Evolutionary conservation across 1,139 yeast genomes (phyloP).

Genomic region (Starmera stellimalicola): DNA sequence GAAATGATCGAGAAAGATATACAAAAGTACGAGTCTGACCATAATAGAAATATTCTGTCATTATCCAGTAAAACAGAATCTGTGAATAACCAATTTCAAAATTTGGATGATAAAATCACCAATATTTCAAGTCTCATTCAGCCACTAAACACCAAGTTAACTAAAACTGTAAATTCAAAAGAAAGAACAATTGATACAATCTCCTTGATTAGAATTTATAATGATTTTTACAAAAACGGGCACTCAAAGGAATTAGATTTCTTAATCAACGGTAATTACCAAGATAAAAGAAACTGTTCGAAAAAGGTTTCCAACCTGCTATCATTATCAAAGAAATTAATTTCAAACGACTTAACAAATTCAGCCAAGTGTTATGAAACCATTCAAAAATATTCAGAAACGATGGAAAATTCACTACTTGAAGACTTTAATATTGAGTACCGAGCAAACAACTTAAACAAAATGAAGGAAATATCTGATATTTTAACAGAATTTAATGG

Average conservation of each 20-base stretch:
- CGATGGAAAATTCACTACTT: slow-evolving; percentile 59
- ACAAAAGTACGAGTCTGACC: slow-evolving; percentile 53
- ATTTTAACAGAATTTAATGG: slow-evolving; percentile 79
- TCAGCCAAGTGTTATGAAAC: slow-evolving; percentile 40
- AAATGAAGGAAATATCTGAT: slow-evolving; percentile 71
- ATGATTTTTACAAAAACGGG: slow-evolving; percentile 57
- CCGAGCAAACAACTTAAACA: slow-evolving; percentile 40
- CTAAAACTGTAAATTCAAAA: slow-evolving; percentile 66
- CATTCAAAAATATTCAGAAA: slow-evolving; percentile 67
- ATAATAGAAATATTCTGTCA: slow-evolving; percentile 55
- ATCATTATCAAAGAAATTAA: slow-evolving; percentile 52
- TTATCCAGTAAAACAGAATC: slow-evolving; percentile 39
- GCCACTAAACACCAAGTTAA: slow-evolving; percentile 67
- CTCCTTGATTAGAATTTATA: slow-evolving; percentile 67
- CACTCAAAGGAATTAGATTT: slow-evolving; percentile 54
- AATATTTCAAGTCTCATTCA: slow-evolving; percentile 55
- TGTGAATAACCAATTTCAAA: slow-evolving; percentile 36
- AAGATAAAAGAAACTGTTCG: slow-evolving; percentile 59
- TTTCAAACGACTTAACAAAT: slow-evolving; percentile 39
- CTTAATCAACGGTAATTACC: slow-evolving; percentile 33
- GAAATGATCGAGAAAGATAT: slow-evolving; percentile 45
- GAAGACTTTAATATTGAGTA: slow-evolving; percentile 50
- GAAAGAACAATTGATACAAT: slow-evolving; percentile 69
- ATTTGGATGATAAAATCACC: slow-evolving; percentile 51
- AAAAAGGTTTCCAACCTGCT: slow-evolving; percentile 58